Conservation (phyloP, 2,329 filamentous ascomycete genomes). For the Fonsecaea pugnacius region DNA sequence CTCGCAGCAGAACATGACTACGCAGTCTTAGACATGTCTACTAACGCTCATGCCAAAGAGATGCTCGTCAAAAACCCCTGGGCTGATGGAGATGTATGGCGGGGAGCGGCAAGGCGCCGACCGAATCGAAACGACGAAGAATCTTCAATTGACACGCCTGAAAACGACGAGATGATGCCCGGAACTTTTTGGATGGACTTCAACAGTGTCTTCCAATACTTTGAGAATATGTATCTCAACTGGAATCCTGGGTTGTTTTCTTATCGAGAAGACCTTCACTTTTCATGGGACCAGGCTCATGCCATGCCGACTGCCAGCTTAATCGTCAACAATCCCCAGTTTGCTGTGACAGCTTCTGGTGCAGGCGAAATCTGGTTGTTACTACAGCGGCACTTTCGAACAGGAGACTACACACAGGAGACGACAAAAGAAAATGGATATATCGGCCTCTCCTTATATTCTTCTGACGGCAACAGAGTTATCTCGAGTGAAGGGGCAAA, state of each 20-base stretch:
- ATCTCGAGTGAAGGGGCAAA: conserved; percentile 73
- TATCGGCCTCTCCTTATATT: conserved; percentile 84
- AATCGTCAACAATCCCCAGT: conserved; percentile 66
- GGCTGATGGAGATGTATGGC: conserved; percentile 67
- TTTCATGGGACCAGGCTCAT: conserved; percentile 73
- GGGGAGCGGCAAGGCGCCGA: conserved; percentile 37
- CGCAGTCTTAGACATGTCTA: conserved; percentile 79
- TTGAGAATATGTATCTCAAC: conserved; percentile 94
- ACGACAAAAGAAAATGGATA: conserved; percentile 68
- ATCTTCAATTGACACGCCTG: conserved; percentile 10
- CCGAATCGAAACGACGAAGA: conserved; percentile 30
- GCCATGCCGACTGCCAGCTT: conserved; percentile 33
- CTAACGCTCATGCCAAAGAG: conserved; percentile 64
- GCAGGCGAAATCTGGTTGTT: conserved; percentile 78
- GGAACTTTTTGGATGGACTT: conserved; percentile 95
- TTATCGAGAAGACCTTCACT: conserved; percentile 85
- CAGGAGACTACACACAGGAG: conserved; percentile 61
- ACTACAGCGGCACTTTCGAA: conserved; percentile 82
- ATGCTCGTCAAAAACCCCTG: conserved; percentile 95
- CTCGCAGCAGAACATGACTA: conserved; percentile 93
- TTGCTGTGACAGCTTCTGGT: conserved; percentile 57
- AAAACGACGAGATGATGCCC: conserved; percentile 46
- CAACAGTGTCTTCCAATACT: conserved; percentile 85
- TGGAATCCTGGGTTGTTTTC: conserved; percentile 90
- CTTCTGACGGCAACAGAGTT: conserved; percentile 70